These are phyloP conservation scores for Botryotinia convoluta DNA, from an alignment of 2,329 filamentous ascomycete genomes.

Conservation along the genomic window DNA sequence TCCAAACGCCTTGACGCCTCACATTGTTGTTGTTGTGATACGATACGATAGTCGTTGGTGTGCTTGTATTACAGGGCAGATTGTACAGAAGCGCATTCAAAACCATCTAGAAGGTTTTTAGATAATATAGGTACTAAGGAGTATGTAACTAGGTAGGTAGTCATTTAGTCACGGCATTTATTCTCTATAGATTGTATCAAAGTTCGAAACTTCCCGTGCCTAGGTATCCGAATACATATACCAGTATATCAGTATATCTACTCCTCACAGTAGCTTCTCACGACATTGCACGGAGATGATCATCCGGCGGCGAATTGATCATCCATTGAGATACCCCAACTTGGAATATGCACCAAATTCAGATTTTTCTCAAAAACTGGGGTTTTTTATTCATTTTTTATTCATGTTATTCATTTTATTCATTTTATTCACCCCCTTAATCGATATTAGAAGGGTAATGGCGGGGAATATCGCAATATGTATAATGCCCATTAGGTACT, in stretches of 20 bases:
- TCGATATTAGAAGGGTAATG: not conserved
- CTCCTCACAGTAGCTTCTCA: not conserved
- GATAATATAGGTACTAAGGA: no score
- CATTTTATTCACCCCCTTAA: not conserved
- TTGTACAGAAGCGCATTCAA: not conserved
- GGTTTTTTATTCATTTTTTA: not conserved
- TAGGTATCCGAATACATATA: not conserved
- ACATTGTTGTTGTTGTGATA: not conserved
- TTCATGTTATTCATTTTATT: not conserved
- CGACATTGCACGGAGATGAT: not conserved
- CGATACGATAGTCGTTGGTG: not conserved
- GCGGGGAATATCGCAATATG: not conserved
- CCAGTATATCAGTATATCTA: not conserved
- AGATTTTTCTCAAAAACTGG: not conserved
- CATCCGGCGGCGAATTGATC: not conserved
- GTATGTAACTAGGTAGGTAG: no score
- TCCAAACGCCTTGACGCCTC: not conserved
- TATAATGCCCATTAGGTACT: not conserved
- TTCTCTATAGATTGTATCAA: not conserved
- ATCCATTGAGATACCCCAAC: not conserved
- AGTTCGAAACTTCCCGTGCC: not conserved
- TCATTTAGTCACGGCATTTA: not conserved
- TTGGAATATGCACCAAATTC: not conserved
- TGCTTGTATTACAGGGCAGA: not conserved
- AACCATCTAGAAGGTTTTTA: not conserved